These are phyloP conservation scores for Seminavis robusta DNA, from an alignment of 108 stramenopile genomes.

Conservation along the genomic window DNA sequence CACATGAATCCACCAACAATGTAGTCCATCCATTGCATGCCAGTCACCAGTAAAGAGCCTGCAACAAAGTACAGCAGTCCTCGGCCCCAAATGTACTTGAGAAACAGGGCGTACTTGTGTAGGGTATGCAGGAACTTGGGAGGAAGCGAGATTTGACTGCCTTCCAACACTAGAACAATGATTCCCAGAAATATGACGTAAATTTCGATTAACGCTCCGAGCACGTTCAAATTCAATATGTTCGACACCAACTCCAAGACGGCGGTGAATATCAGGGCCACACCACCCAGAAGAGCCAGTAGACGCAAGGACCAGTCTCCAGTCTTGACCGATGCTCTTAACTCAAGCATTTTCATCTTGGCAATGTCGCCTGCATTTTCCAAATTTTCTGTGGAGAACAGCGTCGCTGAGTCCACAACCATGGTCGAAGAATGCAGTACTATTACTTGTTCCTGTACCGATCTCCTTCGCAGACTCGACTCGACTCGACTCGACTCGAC, in stretches of 20 bases:
- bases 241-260: conserved; percentile 21
- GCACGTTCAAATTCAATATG: conserved; percentile 25
- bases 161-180: conserved; percentile 37
- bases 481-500: too few relatives aligned
- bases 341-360: conserved; percentile 25
- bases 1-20: conserved; percentile 42
- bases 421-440: too few relatives aligned
- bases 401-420: too few relatives aligned
- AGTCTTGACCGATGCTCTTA: conserved; percentile 27
- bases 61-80: conserved; percentile 49
- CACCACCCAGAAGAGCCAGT: conserved; percentile 47
- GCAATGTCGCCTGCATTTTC: conserved; percentile 22
- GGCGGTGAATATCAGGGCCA: conserved; percentile 37
- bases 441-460: too few relatives aligned
- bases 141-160: conserved; percentile 13
- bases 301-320: conserved; percentile 49
- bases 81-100: conserved; percentile 51
- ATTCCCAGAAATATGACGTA: conserved; percentile 41
- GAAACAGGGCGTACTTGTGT: conserved; percentile 48
- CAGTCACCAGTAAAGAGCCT: conserved; percentile 13
- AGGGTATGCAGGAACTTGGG: conserved; percentile 17
- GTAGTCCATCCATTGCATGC: not conserved
- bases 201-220: conserved; percentile 40
- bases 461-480: too few relatives aligned
- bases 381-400: conserved; percentile 26